A percentile compares a stretch with the other conserved stretches of the same genome.
Evolutionary conservation across 2,329 filamentous ascomycete species (phyloP).

Genomic region (Orbilia brochopaga): DNA sequence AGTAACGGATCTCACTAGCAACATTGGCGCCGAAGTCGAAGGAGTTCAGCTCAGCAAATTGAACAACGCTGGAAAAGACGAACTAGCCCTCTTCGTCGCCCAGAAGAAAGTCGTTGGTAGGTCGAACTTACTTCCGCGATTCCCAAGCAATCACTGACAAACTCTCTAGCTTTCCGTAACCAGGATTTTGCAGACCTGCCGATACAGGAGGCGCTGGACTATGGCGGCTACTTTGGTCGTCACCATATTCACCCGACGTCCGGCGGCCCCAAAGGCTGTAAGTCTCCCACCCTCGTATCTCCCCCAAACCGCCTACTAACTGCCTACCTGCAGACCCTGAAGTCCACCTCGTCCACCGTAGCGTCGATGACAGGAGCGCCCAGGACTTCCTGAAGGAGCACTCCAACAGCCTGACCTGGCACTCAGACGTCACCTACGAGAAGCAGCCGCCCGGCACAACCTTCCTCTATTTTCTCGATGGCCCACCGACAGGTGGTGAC

Average conservation of each 20-base stretch:
- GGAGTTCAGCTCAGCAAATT: conserved; percentile 75
- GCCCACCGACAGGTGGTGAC: conserved; percentile 71
- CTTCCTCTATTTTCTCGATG: conserved; percentile 84
- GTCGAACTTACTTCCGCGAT: conserved; percentile 56
- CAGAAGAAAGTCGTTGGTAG: conserved; percentile 72
- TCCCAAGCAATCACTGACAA: conserved; percentile 42
- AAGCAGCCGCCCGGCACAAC: conserved; percentile 87
- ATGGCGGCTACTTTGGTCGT: conserved; percentile 77
- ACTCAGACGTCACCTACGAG: conserved; percentile 88
- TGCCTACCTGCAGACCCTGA: conserved; percentile 64
- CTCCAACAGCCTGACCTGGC: conserved; percentile 85
- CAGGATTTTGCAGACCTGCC: conserved; percentile 75
- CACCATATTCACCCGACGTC: conserved; percentile 83
- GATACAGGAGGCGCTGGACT: conserved; percentile 72
- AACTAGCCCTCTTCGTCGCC: conserved; percentile 76
- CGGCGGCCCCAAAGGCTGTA: conserved; percentile 71
- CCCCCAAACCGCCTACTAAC: conserved; percentile 3
- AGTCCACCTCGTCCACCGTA: conserved; percentile 78
- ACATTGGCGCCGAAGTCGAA: conserved; percentile 73
- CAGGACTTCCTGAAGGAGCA: conserved; percentile 70
- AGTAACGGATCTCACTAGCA: conserved; percentile 69
- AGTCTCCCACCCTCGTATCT: background rate
- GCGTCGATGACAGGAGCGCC: conserved; percentile 68
- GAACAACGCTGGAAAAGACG: conserved; percentile 72
- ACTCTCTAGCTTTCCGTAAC: conserved; percentile 67